phyloP scores from a whole-genome alignment of 768 basidiomycete species.

The Tricholoma flavovirens region DNA sequence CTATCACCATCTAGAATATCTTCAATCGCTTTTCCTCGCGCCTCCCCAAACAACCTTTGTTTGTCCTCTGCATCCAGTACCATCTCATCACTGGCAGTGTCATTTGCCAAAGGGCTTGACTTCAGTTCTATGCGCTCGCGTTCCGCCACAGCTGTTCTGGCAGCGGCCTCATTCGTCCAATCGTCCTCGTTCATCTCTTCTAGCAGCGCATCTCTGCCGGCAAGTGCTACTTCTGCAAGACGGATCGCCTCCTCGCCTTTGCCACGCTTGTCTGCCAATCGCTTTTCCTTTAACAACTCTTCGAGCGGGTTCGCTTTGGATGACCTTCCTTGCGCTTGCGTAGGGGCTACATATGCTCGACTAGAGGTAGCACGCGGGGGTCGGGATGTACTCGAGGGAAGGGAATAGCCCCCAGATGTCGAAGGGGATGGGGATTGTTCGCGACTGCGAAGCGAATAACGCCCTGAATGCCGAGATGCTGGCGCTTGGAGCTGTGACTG shows the following conservation, averaged over 20 bases:
- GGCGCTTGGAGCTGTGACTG: background rate
- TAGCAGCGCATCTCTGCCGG: constrained; percentile 24
- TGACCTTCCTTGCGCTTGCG: constrained; percentile 5
- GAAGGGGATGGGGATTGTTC: constrained; percentile 9
- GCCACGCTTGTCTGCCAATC: constrained; percentile 30
- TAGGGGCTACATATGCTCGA: constrained; percentile 7
- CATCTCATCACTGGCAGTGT: constrained; percentile 17
- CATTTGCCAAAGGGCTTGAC: constrained; percentile 14
- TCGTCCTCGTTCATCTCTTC: constrained; percentile 30
- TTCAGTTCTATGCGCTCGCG: constrained; percentile 11
- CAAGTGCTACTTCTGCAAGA: constrained; percentile 39
- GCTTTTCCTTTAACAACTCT: constrained; percentile 51
- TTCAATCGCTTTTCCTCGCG: constrained; percentile 36
- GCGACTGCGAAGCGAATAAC: constrained; percentile 1
- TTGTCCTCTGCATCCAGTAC: constrained; percentile 28
- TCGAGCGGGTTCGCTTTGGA: constrained; percentile 41
- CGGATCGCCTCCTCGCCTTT: constrained; percentile 36
- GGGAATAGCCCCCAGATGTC: constrained; percentile 4
- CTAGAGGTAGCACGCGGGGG: constrained; percentile 6
- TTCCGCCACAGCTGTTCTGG: constrained; percentile 30
- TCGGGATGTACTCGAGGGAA: constrained; percentile 6
- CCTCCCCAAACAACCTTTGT: constrained; percentile 33
- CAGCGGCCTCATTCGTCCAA: constrained; percentile 34
- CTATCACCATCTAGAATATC: constrained; percentile 41
- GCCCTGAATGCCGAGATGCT: background rate